phyloP scores from a whole-genome alignment of 768 basidiomycete genomes.

The Cubamyces sp. region DNA sequence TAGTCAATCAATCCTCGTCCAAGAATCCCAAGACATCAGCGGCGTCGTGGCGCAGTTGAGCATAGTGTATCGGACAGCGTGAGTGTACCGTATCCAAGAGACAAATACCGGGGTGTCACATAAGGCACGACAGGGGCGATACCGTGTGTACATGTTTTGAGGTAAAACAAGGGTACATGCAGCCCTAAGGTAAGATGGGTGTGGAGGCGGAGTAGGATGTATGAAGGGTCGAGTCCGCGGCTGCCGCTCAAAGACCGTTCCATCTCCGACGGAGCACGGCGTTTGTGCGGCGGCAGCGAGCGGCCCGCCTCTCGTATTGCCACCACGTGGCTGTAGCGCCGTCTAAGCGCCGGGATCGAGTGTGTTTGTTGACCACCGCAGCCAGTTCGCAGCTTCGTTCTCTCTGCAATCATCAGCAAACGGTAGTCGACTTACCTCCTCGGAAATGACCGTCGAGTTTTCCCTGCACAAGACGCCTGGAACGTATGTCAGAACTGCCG shows the following conservation, averaged over 20 bases:
- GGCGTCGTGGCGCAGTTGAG: no score
- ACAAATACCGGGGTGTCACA: no score
- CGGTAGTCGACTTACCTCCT: slow-evolving; percentile 9
- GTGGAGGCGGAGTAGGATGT: not conserved
- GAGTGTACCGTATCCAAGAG: no score
- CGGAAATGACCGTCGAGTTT: slow-evolving; percentile 1
- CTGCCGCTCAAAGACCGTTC: not conserved
- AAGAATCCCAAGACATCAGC: no score
- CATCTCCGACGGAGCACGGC: not conserved
- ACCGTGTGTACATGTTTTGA: no score
- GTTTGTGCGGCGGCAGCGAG: not conserved
- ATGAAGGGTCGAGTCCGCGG: not conserved
- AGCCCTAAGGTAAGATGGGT: no score
- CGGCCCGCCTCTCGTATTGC: not conserved
- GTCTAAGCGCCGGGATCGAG: not conserved
- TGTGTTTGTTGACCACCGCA: not conserved
- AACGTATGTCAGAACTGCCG: not conserved
- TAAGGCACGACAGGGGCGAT: no score
- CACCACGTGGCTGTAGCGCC: no score
- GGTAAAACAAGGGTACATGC: no score
- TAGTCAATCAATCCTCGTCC: no score
- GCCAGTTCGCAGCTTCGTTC: not conserved
- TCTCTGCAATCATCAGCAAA: not conserved
- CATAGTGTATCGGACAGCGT: no score
- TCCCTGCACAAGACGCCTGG: not conserved